Base-by-base conservation (phyloP, 2,329 filamentous ascomycete genomes). In the Alternaria gaisen region DNA sequence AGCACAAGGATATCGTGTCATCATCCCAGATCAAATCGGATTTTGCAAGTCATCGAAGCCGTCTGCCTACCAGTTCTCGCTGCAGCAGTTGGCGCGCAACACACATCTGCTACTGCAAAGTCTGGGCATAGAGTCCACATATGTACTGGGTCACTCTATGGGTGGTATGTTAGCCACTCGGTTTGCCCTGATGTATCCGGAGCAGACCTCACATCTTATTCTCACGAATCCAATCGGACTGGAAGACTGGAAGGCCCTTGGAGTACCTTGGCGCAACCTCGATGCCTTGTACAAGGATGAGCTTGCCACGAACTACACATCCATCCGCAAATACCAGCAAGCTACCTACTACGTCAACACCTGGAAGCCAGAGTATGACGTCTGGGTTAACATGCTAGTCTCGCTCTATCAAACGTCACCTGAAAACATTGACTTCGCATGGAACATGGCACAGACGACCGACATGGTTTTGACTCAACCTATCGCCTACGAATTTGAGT, bases 41-140 rank as follows among this genome's bases (percentile, higher is more conserved):
- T 87, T 85, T 75, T 87, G 85, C 81, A 86, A 86, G 72, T 86
- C 84, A 9, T 80, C 81, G 26, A 87, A 87, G 72, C 83, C 84
- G 0, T 67, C 69, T 1, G 67, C 68, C 12, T 87, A 86, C 70
- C 84, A 86, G 68, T 86, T 84, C 75, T 84, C 80, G 26, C 76
- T 86, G 8, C 79, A 82, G 32, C 84, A 86, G 70, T 74, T 86
- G 7, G 81, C 83, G 2, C 77, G 77, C 64, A 87, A 86, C 76
- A 86, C 83, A 12, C 77, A 80, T 41, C 77, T 74, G n/a, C 75
- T 87, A 5, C 77, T 87, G 10, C 64, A 79, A 48, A 74, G 79
- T 2, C 77, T 86, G 22, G 76, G 73, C 11, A 72, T 87, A 46
- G 74, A 72, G 32, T 80, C 79, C 24, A 79, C 80, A 40, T 83